These are phyloP conservation scores for Colletotrichum zoysiae DNA, from an alignment of 2,329 filamentous ascomycete species.

Conservation along the genomic window DNA sequence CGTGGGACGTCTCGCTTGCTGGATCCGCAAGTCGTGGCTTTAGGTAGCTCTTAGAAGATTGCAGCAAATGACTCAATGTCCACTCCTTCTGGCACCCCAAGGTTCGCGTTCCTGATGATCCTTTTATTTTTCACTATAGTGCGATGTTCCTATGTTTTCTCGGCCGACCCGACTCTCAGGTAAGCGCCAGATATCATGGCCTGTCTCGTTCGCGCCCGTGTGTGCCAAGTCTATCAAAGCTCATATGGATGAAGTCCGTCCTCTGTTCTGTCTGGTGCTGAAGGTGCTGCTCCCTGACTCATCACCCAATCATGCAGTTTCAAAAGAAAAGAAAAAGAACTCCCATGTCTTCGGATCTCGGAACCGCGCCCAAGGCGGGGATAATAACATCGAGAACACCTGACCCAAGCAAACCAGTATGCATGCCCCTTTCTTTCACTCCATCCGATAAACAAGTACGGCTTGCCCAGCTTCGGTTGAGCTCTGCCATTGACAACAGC, in stretches of 20 bases:
- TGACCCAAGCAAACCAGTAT: not conserved
- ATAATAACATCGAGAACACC: not conserved
- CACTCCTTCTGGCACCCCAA: not conserved
- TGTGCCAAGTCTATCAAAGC: not conserved
- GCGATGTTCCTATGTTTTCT: not conserved
- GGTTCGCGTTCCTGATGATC: not conserved
- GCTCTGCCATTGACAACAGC: not conserved
- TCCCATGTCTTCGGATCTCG: not conserved
- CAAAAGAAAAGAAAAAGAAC: not conserved
- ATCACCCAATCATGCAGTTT: not conserved
- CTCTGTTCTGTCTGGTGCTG: no score
- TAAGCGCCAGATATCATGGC: not conserved
- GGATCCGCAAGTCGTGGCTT: not conserved
- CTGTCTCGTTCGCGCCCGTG: not conserved
- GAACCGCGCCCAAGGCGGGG: not conserved
- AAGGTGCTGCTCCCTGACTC: not conserved
- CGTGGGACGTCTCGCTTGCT: not conserved
- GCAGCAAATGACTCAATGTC: not conserved
- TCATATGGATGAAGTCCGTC: not conserved
- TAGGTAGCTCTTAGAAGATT: constrained; percentile 27
- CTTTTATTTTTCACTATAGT: not conserved
- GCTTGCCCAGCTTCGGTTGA: not conserved
- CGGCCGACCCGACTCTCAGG: not conserved
- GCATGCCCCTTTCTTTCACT: not conserved
- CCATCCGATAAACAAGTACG: not conserved